Evolutionary conservation across 2,329 filamentous ascomycete species (phyloP).

Genomic region (Mycosphaerella arachidis): DNA sequence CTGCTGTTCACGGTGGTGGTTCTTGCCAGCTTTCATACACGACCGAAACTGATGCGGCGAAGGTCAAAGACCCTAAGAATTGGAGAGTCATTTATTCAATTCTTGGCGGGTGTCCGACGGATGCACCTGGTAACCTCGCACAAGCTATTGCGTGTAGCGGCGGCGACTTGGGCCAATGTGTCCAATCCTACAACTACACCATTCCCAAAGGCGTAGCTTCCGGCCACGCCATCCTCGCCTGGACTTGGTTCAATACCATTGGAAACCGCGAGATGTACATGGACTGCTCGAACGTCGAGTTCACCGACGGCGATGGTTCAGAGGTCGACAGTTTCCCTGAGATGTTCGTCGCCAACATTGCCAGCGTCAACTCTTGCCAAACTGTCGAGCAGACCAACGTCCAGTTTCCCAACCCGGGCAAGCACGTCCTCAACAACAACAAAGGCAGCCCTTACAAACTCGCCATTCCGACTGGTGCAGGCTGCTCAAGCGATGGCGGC

Average conservation of each 20-base stretch:
- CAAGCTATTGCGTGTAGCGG: conserved; percentile 25
- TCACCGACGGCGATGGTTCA: conserved; percentile 54
- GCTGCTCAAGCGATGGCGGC: conserved; percentile 12
- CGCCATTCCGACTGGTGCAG: conserved; percentile 21
- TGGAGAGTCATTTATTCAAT: conserved; percentile 92
- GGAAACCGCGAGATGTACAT: conserved; percentile 97
- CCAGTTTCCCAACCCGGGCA: conserved; percentile 64
- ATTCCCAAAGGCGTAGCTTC: conserved; percentile 68
- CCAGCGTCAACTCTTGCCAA: conserved; percentile 46
- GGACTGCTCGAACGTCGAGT: conserved; percentile 77
- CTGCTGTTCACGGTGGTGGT: conserved; percentile 81
- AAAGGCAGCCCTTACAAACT: conserved; percentile 22
- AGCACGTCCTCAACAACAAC: conserved; percentile 46
- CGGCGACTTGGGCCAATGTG: not conserved
- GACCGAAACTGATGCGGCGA: conserved; percentile 65
- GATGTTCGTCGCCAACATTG: conserved; percentile 72
- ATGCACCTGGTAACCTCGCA: conserved; percentile 53
- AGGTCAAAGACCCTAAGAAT: conserved; percentile 49
- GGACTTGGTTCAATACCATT: conserved; percentile 91
- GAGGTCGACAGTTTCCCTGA: conserved; percentile 62
- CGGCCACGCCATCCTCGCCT: conserved; percentile 77
- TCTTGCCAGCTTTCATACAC: conserved; percentile 88
- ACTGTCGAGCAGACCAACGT: conserved; percentile 55
- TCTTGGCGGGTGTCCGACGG: conserved; percentile 76
- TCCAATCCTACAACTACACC: conserved; percentile 44